phyloP scores from a whole-genome alignment of 306 rosid genomes.

The Luffa aegyptiaca region DNA sequence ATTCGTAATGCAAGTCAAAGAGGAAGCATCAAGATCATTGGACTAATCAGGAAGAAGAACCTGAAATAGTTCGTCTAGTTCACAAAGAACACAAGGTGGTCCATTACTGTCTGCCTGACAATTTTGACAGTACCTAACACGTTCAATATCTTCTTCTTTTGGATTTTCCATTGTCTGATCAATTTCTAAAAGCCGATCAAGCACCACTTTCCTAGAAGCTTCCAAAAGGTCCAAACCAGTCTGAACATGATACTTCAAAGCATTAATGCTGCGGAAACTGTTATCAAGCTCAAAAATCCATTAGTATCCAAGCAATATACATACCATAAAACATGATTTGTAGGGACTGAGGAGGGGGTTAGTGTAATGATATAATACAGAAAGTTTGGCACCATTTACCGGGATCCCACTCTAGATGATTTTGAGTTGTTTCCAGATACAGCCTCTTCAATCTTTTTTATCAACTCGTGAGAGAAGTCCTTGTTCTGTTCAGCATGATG shows the following conservation, averaged over 20 bases:
- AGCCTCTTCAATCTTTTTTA: slow-evolving; percentile 85
- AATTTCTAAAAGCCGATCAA: slow-evolving; percentile 73
- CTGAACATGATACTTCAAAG: slow-evolving; percentile 77
- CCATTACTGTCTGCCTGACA: slow-evolving; percentile 69
- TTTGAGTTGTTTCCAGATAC: slow-evolving; percentile 51
- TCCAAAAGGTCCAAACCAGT: slow-evolving; percentile 75
- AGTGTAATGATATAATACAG: neutral
- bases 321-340: neutral
- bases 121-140: slow-evolving; percentile 68
- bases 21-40: slow-evolving; percentile 17
- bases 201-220: slow-evolving; percentile 60
- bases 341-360: slow-evolving; percentile 1
- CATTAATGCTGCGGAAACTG: slow-evolving; percentile 70
- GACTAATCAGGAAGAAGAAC: slow-evolving; percentile 28
- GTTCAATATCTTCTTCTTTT: slow-evolving; percentile 72
- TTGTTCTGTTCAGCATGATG: slow-evolving; percentile 63
- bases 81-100: slow-evolving; percentile 70
- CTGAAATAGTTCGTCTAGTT: slow-evolving; percentile 77
- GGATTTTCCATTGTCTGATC: slow-evolving; percentile 81
- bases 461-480: slow-evolving; percentile 57
- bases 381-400: slow-evolving; percentile 37
- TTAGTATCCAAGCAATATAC: slow-evolving; percentile 4
- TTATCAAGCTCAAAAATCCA: slow-evolving; percentile 20
- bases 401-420: slow-evolving; percentile 44
- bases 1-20: slow-evolving; percentile 5